Conservation (phyloP, 805 yeast species). For the Saccharomycopsis sp. region DNA sequence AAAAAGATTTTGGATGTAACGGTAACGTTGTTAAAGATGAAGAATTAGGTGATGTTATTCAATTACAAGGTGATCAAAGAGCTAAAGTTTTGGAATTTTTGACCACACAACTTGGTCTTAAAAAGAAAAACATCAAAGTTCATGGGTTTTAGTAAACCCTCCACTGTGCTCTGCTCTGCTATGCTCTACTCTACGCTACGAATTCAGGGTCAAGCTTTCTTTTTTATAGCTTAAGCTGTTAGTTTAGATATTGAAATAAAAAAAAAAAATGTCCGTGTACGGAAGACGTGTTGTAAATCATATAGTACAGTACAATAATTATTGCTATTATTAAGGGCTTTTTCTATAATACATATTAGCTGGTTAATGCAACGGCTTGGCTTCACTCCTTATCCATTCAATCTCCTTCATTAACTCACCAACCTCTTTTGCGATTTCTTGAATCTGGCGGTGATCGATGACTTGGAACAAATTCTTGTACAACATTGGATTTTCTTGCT, state of each 20-base stretch:
- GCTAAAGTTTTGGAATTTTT: constrained; percentile 91
- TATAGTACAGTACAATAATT: background rate
- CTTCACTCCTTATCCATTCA: background rate
- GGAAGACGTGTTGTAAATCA: background rate
- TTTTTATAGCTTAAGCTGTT: background rate
- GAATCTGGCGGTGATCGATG: background rate
- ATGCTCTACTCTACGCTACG: too few species aligned
- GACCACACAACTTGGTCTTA: constrained; percentile 77
- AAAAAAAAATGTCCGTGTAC: too few species aligned
- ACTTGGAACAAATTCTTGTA: background rate
- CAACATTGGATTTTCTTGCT: background rate
- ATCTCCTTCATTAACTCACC: background rate
- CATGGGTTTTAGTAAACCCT: constrained; percentile 86
- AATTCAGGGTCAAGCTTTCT: background rate
- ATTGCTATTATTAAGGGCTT: background rate
- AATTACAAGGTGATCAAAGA: constrained; percentile 98
- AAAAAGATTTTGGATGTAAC: constrained; percentile 98
- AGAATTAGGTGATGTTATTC: constrained; percentile 94
- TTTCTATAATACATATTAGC: too few species aligned
- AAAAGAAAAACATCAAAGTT: constrained; percentile 94
- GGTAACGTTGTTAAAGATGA: constrained; percentile 97
- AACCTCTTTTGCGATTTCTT: background rate
- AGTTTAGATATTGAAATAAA: background rate
- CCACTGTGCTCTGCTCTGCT: too few species aligned
- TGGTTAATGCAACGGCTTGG: too few species aligned